Conservation (phyloP, 1,284 basidiomycete genomes). For the Porodaedalea pini region DNA sequence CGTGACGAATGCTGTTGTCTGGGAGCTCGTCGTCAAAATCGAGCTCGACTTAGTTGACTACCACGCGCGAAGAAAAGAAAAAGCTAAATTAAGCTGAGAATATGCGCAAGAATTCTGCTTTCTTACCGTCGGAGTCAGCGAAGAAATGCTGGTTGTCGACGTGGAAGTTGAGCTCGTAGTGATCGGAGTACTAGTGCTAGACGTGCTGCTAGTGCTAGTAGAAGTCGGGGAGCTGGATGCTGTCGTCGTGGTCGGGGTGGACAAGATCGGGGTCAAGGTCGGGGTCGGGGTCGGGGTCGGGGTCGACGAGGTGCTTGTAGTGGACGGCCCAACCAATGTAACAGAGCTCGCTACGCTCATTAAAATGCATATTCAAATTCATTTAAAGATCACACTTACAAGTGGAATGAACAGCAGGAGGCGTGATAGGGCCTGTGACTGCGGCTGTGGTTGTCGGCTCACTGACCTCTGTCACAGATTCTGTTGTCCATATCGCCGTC, state of each 20-base stretch:
- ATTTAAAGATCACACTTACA: neutral
- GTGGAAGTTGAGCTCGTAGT: neutral
- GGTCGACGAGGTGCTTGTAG: neutral
- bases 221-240: slow-evolving; percentile 1
- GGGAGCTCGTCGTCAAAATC: neutral
- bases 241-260: neutral
- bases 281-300: neutral
- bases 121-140: neutral
- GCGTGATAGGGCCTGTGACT: neutral
- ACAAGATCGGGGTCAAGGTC: too few species aligned
- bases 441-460: neutral
- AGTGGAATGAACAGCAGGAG: neutral
- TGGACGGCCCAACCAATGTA: neutral
- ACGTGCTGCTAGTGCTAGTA: neutral
- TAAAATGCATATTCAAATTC: neutral
- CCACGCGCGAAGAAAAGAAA: neutral
- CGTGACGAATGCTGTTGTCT: neutral
- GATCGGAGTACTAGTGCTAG: neutral
- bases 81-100: neutral
- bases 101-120: neutral
- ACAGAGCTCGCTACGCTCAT: neutral
- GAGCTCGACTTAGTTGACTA: neutral
- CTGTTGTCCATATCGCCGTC: neutral
- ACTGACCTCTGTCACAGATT: neutral
- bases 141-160: neutral